Percentiles rank a stretch among this genome's conserved stretches.
Conservation (phyloP, 148 eudicot species). For the Limonium bicolor region DNA sequence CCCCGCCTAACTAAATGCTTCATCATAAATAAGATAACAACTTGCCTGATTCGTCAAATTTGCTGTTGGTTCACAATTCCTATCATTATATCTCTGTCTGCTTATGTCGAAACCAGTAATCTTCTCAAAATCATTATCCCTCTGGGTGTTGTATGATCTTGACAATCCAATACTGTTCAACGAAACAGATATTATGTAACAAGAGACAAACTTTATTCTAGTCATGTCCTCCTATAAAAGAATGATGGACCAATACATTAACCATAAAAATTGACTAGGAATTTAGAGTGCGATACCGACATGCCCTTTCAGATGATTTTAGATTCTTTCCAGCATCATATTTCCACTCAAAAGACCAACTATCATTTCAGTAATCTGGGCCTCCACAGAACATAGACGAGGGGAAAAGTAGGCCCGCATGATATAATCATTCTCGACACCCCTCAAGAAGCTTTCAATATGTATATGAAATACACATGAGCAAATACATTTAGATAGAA, state of each 20-base stretch:
- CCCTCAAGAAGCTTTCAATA: too few relatives aligned
- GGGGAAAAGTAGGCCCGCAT: too few relatives aligned
- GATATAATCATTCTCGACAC: too few relatives aligned
- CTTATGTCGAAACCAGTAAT: conserved; percentile 24
- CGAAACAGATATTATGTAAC: conserved; percentile 4
- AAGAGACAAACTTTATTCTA: not conserved
- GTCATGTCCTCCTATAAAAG: not conserved
- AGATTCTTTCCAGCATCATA: too few relatives aligned
- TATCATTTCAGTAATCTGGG: too few relatives aligned
- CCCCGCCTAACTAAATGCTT: too few relatives aligned
- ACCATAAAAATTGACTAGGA: not conserved
- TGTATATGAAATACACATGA: not conserved
- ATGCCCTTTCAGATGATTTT: too few relatives aligned
- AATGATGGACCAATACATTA: not conserved
- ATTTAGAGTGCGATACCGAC: too few relatives aligned
- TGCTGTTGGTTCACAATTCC: conserved; percentile 28
- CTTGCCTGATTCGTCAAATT: conserved; percentile 39
- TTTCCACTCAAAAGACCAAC: too few relatives aligned
- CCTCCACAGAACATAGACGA: too few relatives aligned
- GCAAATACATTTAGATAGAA: not conserved
- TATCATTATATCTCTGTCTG: conserved; percentile 33
- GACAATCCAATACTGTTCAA: conserved; percentile 79
- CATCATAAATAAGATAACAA: too few relatives aligned
- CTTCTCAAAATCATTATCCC: conserved; percentile 42
- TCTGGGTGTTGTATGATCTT: conserved; percentile 43